Conservation (phyloP, 2,329 filamentous ascomycete species). For the Keithomyces neogunnii region DNA sequence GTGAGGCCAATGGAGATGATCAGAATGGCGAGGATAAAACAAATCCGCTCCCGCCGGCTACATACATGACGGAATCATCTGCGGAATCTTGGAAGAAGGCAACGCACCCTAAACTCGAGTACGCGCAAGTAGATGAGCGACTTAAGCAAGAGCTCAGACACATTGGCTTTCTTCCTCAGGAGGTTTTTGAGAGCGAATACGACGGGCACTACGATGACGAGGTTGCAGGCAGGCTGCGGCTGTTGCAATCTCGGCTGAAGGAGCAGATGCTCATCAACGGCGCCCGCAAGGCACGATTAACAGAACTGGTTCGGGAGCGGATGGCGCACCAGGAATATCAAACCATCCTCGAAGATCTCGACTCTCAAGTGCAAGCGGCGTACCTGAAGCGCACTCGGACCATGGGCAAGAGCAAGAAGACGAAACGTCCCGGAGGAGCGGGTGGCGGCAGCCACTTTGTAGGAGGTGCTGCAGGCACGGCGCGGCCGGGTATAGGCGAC, state of each 20-base stretch:
- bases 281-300: conserved; percentile 76
- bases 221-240: conserved; percentile 79
- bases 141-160: conserved; percentile 85
- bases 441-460: conserved; percentile 59
- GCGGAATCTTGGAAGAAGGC: conserved; percentile 73
- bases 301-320: conserved; percentile 80
- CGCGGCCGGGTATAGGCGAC: conserved; percentile 79
- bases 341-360: conserved; percentile 93
- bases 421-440: conserved; percentile 69
- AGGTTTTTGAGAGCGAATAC: conserved; percentile 62
- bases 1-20: conserved; percentile 33
- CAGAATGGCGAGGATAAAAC: conserved; percentile 27
- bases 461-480: conserved; percentile 53
- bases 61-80: conserved; percentile 70
- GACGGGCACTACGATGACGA: conserved; percentile 90
- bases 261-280: conserved; percentile 83
- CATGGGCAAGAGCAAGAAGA: conserved; percentile 89
- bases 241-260: conserved; percentile 74
- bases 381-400: conserved; percentile 94
- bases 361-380: conserved; percentile 87
- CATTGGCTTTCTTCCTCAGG: conserved; percentile 73
- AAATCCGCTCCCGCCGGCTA: conserved; percentile 53
- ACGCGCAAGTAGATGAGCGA: conserved; percentile 79
- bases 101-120: conserved; percentile 68
- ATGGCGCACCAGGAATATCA: conserved; percentile 97